Evolutionary conservation across 495 filamentous ascomycete species (phyloP).

Genomic region (Trichoderma asperelloides): DNA sequence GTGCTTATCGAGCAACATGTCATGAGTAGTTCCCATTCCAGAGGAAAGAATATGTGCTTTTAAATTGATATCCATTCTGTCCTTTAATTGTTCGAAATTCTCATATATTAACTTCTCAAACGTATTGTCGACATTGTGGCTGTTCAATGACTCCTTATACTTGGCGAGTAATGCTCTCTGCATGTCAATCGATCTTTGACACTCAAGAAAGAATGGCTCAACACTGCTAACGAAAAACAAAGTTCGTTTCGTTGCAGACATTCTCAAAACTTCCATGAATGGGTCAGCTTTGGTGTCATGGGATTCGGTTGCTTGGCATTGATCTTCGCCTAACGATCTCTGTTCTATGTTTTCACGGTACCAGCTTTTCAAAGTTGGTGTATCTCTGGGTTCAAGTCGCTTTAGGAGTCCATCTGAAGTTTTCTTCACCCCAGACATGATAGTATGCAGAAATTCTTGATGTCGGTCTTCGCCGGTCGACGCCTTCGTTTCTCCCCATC

Average conservation of each 20-base stretch:
- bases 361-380: neutral
- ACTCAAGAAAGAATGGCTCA: neutral
- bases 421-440: neutral
- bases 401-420: neutral
- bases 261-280: neutral
- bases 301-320: neutral
- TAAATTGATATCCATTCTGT: too few relatives aligned
- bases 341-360: neutral
- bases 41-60: too few relatives aligned
- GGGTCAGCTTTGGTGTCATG: neutral
- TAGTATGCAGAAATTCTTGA: neutral
- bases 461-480: too few relatives aligned
- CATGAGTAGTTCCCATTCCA: too few relatives aligned
- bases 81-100: too few relatives aligned
- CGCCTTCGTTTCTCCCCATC: neutral
- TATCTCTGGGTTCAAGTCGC: neutral
- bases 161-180: neutral
- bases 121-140: too few relatives aligned
- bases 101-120: too few relatives aligned
- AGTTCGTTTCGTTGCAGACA: neutral
- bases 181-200: neutral
- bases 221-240: neutral
- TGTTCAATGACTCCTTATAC: neutral
- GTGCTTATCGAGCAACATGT: too few relatives aligned
- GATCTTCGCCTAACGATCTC: neutral